Evolutionary conservation across 73 alveolate genomes (phyloP).

Genomic region (Tetrahymena elliotti): DNA sequence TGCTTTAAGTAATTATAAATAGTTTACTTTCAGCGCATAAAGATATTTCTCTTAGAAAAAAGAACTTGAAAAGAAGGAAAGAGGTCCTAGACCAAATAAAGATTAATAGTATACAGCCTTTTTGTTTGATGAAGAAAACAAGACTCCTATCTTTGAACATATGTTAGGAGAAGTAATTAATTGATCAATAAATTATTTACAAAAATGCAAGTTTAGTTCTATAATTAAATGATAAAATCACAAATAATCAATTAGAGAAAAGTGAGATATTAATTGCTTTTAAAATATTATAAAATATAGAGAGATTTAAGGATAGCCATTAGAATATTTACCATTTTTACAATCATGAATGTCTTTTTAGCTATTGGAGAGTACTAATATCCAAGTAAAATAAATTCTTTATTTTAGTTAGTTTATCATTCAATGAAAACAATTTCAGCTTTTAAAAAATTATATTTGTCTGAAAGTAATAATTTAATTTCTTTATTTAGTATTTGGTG

Average conservation of each 20-base stretch:
- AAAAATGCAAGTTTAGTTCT: not conserved
- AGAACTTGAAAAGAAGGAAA: not conserved
- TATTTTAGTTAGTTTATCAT: no score
- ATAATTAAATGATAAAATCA: not conserved
- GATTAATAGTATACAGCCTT: not conserved
- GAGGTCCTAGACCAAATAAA: not conserved
- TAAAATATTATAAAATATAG: not conserved
- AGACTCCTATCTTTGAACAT: constrained; percentile 16
- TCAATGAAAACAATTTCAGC: no score
- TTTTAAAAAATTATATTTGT: no score
- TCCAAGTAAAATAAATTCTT: not conserved
- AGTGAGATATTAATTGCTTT: not conserved
- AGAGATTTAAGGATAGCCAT: constrained; percentile 1
- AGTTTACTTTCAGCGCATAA: not conserved
- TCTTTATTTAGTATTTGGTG: constrained; percentile 20
- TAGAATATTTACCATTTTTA: constrained; percentile 26
- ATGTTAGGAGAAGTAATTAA: constrained; percentile 28
- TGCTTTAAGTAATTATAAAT: not conserved
- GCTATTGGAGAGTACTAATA: constrained; percentile 19
- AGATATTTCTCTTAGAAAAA: not conserved
- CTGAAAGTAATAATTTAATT: not conserved
- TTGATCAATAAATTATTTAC: not conserved
- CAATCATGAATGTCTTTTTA: constrained; percentile 13
- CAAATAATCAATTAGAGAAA: not conserved
- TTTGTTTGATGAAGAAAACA: constrained; percentile 32